These are phyloP conservation scores for Fusarium brachygibbosum DNA, from an alignment of 2,329 filamentous ascomycete species.

Conservation along the genomic window DNA sequence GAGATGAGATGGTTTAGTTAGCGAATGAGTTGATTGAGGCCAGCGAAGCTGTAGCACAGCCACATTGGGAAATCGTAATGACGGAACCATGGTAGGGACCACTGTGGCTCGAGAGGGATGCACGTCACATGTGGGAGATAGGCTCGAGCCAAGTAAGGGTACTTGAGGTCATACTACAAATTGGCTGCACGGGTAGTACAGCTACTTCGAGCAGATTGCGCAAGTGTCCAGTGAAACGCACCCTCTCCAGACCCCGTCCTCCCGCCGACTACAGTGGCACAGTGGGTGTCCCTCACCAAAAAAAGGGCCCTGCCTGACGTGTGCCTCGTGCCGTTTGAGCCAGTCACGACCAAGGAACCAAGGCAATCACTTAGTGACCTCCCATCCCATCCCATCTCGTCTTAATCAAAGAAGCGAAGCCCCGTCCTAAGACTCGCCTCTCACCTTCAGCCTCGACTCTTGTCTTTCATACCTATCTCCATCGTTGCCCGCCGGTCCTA, in stretches of 20 bases:
- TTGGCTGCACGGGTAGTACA: neutral
- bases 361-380: slow-evolving; percentile 45
- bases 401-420: slow-evolving; percentile 42
- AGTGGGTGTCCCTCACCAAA: slow-evolving; percentile 37
- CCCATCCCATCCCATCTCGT: slow-evolving; percentile 38
- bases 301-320: slow-evolving; percentile 45
- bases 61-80: slow-evolving; percentile 39
- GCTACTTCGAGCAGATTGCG: slow-evolving; percentile 5
- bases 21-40: slow-evolving; percentile 46
- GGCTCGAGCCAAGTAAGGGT: slow-evolving; percentile 23
- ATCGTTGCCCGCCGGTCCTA: slow-evolving; percentile 24
- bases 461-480: slow-evolving; percentile 26
- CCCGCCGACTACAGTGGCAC: slow-evolving; percentile 37
- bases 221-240: slow-evolving; percentile 21
- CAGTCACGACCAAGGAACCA: slow-evolving; percentile 42
- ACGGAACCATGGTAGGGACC: slow-evolving; percentile 20
- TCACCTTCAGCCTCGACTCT: slow-evolving; percentile 44
- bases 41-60: slow-evolving; percentile 51
- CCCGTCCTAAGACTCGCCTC: slow-evolving; percentile 44
- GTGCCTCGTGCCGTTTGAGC: slow-evolving; percentile 43
- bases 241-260: slow-evolving; percentile 33
- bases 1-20: slow-evolving; percentile 36
- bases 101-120: slow-evolving; percentile 27
- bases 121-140: slow-evolving; percentile 39
- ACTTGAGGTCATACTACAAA: neutral